A percentile compares a stretch with the other conserved stretches of the same genome.
Conservation (phyloP, 1,284 basidiomycete genomes). For the Anthracocystis setariae region DNA sequence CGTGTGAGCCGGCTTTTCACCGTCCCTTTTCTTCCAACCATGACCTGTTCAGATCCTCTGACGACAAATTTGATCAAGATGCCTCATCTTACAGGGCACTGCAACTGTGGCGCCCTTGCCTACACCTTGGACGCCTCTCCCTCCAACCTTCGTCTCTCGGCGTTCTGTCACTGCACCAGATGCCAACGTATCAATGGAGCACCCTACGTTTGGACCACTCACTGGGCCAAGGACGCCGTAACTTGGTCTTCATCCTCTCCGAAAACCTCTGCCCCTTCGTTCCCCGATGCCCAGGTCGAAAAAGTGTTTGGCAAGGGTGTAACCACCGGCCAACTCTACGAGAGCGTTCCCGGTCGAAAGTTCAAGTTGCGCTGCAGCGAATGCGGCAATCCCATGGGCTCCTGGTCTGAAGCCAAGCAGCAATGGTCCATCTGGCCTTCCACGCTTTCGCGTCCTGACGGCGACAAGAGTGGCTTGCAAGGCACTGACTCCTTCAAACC, state of each 20-base stretch:
- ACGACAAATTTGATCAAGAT: slow-evolving; percentile 8
- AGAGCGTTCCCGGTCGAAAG: slow-evolving; percentile 50
- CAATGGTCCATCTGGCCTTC: slow-evolving; percentile 60
- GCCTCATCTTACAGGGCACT: slow-evolving; percentile 43
- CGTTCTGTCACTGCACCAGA: slow-evolving; percentile 59
- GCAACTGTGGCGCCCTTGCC: slow-evolving; percentile 46
- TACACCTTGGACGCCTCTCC: slow-evolving; percentile 29
- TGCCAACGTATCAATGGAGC: slow-evolving; percentile 62
- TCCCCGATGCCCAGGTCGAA: slow-evolving; percentile 11
- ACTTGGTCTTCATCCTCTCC: slow-evolving; percentile 38
- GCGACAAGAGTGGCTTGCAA: slow-evolving; percentile 15
- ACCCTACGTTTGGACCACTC: slow-evolving; percentile 59
- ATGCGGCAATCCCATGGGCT: slow-evolving; percentile 61
- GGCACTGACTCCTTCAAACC: slow-evolving; percentile 25
- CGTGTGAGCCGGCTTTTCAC: not conserved
- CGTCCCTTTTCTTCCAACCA: not conserved
- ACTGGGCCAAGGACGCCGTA: slow-evolving; percentile 54
- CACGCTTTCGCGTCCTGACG: slow-evolving; percentile 42
- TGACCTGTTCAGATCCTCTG: not conserved
- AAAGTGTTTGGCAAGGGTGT: slow-evolving; percentile 18
- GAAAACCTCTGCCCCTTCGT: not conserved
- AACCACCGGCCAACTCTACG: slow-evolving; percentile 41
- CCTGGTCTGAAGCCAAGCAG: slow-evolving; percentile 52
- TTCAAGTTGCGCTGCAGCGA: slow-evolving; percentile 56
- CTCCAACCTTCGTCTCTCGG: slow-evolving; percentile 42